Conservation (phyloP, 2,329 filamentous ascomycete species). For the Colletotrichum sp. region DNA sequence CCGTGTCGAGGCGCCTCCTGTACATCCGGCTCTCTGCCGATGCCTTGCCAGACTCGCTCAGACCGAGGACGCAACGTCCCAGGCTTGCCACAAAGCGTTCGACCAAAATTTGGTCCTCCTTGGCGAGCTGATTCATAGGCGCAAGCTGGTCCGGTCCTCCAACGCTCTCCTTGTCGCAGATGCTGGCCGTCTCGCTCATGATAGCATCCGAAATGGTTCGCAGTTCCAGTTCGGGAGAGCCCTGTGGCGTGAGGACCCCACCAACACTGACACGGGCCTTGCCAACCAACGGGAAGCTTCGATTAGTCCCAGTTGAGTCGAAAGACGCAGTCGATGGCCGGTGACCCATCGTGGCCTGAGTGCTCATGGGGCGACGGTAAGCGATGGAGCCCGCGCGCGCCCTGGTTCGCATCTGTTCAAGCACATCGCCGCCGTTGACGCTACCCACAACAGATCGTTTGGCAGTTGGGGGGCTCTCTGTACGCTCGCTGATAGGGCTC, state of each 20-base stretch:
- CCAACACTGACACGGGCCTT: slow-evolving; percentile 50
- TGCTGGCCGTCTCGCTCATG: slow-evolving; percentile 52
- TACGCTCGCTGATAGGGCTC: slow-evolving; percentile 17
- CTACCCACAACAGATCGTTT: slow-evolving; percentile 25
- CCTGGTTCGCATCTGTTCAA: slow-evolving; percentile 22
- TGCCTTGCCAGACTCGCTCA: slow-evolving; percentile 59
- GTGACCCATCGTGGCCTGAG: slow-evolving; percentile 46
- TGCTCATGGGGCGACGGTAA: slow-evolving; percentile 46
- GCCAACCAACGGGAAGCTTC: slow-evolving; percentile 67
- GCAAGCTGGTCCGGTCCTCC: slow-evolving; percentile 35
- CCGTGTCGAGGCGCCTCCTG: slow-evolving; percentile 76
- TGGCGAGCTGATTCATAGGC: slow-evolving; percentile 52
- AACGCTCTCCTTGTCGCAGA: slow-evolving; percentile 39
- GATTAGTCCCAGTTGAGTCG: slow-evolving; percentile 62
- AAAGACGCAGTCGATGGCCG: slow-evolving; percentile 63
- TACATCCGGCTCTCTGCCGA: slow-evolving; percentile 67
- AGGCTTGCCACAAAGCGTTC: slow-evolving; percentile 65
- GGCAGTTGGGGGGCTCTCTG: slow-evolving; percentile 17
- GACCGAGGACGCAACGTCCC: slow-evolving; percentile 63
- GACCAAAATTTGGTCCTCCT: slow-evolving; percentile 65
- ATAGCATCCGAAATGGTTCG: slow-evolving; percentile 52
- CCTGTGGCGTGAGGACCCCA: slow-evolving; percentile 51
- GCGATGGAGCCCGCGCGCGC: slow-evolving; percentile 37
- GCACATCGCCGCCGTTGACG: slow-evolving; percentile 28
- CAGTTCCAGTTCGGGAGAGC: slow-evolving; percentile 55